Percentiles rank a stretch among this genome's conserved stretches.
Evolutionary conservation across 1,284 basidiomycete genomes (phyloP).

Genomic region (Cryptococcus depauperatus): DNA sequence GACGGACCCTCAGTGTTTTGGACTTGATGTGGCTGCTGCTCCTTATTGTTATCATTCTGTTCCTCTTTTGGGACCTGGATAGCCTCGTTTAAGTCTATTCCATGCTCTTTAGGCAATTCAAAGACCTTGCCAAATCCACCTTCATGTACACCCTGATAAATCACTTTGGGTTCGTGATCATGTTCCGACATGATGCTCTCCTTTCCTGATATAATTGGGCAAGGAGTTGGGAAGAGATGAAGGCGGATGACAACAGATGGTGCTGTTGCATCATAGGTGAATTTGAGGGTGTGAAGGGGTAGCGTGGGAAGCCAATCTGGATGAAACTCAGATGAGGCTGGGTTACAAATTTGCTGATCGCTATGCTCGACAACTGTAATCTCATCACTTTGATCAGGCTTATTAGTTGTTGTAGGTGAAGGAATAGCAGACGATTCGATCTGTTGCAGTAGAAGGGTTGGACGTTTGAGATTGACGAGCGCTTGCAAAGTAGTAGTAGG

Average conservation of each 20-base stretch:
- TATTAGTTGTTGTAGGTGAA: not conserved
- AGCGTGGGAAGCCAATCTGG: constrained; percentile 24
- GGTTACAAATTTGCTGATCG: not conserved
- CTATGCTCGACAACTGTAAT: constrained; percentile 18
- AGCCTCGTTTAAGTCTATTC: constrained; percentile 35
- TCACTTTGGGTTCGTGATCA: constrained; percentile 46
- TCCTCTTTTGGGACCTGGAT: constrained; percentile 26
- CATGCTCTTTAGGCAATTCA: constrained; percentile 58
- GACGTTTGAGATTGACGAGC: constrained; percentile 81
- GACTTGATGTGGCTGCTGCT: constrained; percentile 3
- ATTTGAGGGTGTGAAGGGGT: constrained; percentile 63
- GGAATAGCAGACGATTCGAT: constrained; percentile 31
- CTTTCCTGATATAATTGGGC: constrained; percentile 48
- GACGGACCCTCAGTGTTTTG: not conserved
- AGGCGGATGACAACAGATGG: constrained; percentile 69
- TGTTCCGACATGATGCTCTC: constrained; percentile 14
- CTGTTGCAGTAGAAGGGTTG: constrained; percentile 67
- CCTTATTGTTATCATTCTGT: constrained; percentile 9
- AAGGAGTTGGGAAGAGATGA: constrained; percentile 58
- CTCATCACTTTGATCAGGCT: constrained; percentile 36
- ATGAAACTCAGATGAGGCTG: not conserved
- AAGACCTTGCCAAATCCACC: constrained; percentile 72
- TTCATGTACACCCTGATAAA: constrained; percentile 64
- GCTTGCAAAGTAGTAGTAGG: constrained; percentile 84
- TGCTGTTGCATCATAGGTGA: constrained; percentile 80